A percentile compares a stretch with the other conserved stretches of the same genome.
Conservation (phyloP, 2,329 filamentous ascomycete species). For the Daldinia sp. region DNA sequence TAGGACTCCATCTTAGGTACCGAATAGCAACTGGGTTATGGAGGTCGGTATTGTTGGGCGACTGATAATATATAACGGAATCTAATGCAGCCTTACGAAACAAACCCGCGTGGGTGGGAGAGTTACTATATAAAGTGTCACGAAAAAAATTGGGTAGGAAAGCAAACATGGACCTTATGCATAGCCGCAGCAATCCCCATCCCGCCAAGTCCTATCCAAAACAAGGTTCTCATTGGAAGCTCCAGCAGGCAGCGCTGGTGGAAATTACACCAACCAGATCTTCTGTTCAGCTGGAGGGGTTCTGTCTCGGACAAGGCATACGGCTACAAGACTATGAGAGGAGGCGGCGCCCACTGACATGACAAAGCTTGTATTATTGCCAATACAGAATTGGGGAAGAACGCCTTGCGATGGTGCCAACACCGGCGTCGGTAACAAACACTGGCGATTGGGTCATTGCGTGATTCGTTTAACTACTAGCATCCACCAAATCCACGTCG, state of each 20-base stretch:
- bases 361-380: conserved; percentile 11
- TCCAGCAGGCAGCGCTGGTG: conserved; percentile 21
- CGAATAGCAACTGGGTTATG: background rate
- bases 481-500: conserved; percentile 34
- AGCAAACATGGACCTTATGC: conserved; percentile 21
- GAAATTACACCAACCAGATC: conserved; percentile 34
- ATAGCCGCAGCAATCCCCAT: conserved; percentile 39
- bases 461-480: conserved; percentile 21
- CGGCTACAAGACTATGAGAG: background rate
- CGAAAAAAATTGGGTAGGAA: conserved; percentile 19
- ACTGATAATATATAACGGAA: conserved; percentile 2
- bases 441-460: conserved; percentile 25
- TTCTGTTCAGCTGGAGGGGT: conserved; percentile 20
- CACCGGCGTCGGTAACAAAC: conserved; percentile 26
- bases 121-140: conserved; percentile 34
- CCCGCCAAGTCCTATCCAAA: conserved; percentile 28
- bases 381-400: conserved; percentile 21
- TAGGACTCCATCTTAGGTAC: background rate
- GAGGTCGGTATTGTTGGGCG: background rate
- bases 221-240: conserved; percentile 22
- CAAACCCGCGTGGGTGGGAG: conserved; percentile 15
- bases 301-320: conserved; percentile 23
- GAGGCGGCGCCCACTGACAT: conserved; percentile 11
- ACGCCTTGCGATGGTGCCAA: conserved; percentile 25
- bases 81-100: conserved; percentile 26